phyloP scores from a whole-genome alignment of 2,329 filamentous ascomycete species.

The Microdochium nivale region DNA sequence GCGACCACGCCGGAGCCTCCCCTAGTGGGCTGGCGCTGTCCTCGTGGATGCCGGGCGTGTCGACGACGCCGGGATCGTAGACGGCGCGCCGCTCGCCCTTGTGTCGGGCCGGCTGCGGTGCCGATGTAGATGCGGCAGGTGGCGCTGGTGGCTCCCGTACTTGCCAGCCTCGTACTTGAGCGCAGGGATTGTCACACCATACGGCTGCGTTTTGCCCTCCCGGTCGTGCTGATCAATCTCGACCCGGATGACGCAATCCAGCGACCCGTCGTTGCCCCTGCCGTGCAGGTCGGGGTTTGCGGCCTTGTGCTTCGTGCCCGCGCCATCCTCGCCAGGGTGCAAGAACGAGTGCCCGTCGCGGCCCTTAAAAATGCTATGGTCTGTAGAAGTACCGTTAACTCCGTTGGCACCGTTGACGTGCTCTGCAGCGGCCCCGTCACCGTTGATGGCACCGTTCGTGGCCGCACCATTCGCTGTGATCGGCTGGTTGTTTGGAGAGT shows the following conservation, averaged over 20 bases:
- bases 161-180: constrained; percentile 32
- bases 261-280: constrained; percentile 45
- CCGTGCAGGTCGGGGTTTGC: constrained; percentile 48
- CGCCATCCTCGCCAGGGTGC: constrained; percentile 66
- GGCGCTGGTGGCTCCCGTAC: constrained; percentile 14
- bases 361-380: constrained; percentile 23
- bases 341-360: constrained; percentile 64
- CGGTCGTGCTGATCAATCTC: constrained; percentile 80
- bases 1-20: background rate
- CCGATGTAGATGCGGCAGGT: constrained; percentile 12
- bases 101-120: constrained; percentile 17
- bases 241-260: constrained; percentile 80
- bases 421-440: constrained; percentile 3
- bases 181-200: constrained; percentile 77
- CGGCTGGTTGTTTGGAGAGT: constrained; percentile 51
- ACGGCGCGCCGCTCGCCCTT: constrained; percentile 5
- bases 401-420: constrained; percentile 5
- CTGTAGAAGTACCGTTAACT: constrained; percentile 4
- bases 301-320: constrained; percentile 71
- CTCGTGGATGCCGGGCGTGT: background rate
- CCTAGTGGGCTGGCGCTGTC: background rate
- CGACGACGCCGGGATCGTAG: background rate
- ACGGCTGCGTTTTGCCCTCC: constrained; percentile 70
- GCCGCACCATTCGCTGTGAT: constrained; percentile 9
- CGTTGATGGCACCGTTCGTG: constrained; percentile 5